Evolutionary conservation across 2,329 filamentous ascomycete genomes (phyloP), one percentile per base, ranked within the genome.

Genomic region (Aspergillus ustus): DNA sequence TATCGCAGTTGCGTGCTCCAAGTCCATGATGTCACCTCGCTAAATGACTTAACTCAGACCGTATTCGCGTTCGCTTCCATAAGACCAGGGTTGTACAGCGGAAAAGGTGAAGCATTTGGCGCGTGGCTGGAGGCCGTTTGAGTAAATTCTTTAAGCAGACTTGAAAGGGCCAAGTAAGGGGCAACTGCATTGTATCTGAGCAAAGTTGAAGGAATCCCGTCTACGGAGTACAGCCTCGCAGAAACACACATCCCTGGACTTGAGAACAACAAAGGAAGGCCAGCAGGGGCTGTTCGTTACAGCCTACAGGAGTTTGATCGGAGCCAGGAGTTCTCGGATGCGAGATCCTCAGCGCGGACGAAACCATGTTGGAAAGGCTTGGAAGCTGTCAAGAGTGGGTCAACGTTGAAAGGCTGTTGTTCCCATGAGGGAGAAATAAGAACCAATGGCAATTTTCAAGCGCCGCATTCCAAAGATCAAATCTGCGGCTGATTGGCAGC

Each of bases 371-470:
- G 54, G 57, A 25, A 65, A 66, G 60, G 63, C 61, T 67, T 69
- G 61, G 66, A 67, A 66, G 66, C 67, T 69, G 66, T 69, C 67
- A 69, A 66, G 61, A 63, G 66, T 67, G 67, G 67, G 64, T 45
- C 67, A 60, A 61, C 61, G 66, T 66, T 68, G 65, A 57, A 50
- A 34, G 48, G 22, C 45, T 49, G 20, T 37, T 49, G 20, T 37
- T 59, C 59, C 67, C 66, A 68, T 60, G 64, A 67, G 59, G 61
- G 54, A 56, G 45, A 50, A 51, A 25, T n/a, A 3, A 15, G 19
- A 29, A 17, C 66, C 66, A 68, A 68, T 68, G 19, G 56, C 11
- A 37, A 48, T 20, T 15, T 15, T 54, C 45, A 53, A 19, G 22
- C 34, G 49, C 52, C 19, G n/a, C 34, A 52, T 61, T 56, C 25